Evolutionary conservation across 495 filamentous ascomycete species (phyloP).

Genomic region (Aspergillus kassunensis): DNA sequence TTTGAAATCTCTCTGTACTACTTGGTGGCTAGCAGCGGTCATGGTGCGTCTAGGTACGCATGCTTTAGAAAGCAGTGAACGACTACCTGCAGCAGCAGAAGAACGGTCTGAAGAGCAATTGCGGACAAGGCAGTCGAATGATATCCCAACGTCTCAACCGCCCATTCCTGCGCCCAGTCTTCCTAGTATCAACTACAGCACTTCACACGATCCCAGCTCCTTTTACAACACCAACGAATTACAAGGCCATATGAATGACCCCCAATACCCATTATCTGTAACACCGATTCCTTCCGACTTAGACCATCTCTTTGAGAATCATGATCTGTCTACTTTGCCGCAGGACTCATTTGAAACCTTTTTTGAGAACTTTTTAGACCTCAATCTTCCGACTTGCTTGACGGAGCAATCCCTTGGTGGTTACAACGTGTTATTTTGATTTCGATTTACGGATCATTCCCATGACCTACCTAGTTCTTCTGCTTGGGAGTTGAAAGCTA

Average conservation of each 20-base stretch:
- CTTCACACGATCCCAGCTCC: no score
- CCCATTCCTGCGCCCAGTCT: not conserved
- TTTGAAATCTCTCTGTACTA: constrained; percentile 14
- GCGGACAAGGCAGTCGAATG: no score
- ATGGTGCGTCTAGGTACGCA: constrained; percentile 24
- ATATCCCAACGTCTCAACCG: not conserved
- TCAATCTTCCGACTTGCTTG: not conserved
- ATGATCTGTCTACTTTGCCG: not conserved
- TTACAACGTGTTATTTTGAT: no score
- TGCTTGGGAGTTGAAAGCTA: no score
- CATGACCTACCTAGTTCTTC: no score
- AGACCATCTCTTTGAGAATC: not conserved
- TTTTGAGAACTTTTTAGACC: not conserved
- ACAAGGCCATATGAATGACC: not conserved
- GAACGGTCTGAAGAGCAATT: no score
- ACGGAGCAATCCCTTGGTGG: no score
- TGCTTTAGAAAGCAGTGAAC: constrained; percentile 2
- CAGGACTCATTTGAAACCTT: not conserved
- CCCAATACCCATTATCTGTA: not conserved
- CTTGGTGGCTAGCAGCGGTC: constrained; percentile 25
- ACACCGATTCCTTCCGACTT: not conserved
- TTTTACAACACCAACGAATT: not conserved
- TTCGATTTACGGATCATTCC: no score
- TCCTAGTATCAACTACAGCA: no score
- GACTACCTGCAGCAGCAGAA: no score